phyloP scores from a whole-genome alignment of 331 rosid species.

The Acacia concinna region DNA sequence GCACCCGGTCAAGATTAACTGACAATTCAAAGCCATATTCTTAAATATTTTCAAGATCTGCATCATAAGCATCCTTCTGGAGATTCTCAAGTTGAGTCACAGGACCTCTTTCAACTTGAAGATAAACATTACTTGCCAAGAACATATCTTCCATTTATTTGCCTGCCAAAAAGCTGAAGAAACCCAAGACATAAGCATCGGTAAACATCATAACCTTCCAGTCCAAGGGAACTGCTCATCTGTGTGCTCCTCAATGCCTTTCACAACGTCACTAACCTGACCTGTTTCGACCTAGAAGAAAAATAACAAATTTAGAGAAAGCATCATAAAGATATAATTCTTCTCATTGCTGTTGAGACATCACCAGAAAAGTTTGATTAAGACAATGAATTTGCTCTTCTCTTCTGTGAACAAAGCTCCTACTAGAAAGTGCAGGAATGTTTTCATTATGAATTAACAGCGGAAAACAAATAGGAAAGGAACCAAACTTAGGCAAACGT shows the following conservation, averaged over 20 bases:
- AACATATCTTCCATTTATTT: constrained; percentile 64
- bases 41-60: neutral
- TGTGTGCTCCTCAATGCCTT: constrained; percentile 38
- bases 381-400: constrained; percentile 15
- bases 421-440: neutral
- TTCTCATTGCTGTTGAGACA: neutral
- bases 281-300: constrained; percentile 57
- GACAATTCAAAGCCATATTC: constrained; percentile 66
- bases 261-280: constrained; percentile 40
- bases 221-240: constrained; percentile 51
- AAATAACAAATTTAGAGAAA: constrained; percentile 18
- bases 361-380: neutral
- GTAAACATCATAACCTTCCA: constrained; percentile 48
- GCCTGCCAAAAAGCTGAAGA: constrained; percentile 58
- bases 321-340: constrained; percentile 1
- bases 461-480: neutral
- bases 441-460: constrained; percentile 24
- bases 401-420: constrained; percentile 1
- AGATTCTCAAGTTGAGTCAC: constrained; percentile 54
- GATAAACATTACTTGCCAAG: constrained; percentile 80
- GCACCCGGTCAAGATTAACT: constrained; percentile 56
- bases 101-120: constrained; percentile 66
- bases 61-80: constrained; percentile 43
- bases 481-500: neutral
- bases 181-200: too few species aligned